Percentiles rank a stretch among this genome's conserved stretches.
phyloP scores from a whole-genome alignment of 257 asterid species.

The Capsicum baccatum region DNA sequence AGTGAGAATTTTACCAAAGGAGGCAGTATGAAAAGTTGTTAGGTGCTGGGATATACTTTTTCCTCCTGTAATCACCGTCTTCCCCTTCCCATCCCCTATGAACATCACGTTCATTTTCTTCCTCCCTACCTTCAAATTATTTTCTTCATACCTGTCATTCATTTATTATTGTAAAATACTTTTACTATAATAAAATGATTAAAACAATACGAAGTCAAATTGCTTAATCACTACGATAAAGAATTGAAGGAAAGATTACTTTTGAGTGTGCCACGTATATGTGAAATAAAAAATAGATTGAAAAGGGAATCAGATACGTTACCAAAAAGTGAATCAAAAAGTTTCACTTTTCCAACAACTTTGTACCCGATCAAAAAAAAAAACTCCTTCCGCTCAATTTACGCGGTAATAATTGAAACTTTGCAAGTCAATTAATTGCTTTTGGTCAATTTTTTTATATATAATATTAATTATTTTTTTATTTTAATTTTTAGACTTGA shows the following conservation, averaged over 20 bases:
- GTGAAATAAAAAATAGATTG: neutral
- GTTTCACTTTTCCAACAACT: constrained; percentile 24
- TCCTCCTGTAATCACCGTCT: constrained; percentile 83
- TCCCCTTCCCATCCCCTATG: constrained; percentile 92
- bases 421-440: no score
- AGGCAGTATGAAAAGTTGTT: constrained; percentile 89
- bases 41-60: constrained; percentile 62
- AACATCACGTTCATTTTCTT: constrained; percentile 87
- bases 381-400: no score
- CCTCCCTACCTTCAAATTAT: constrained; percentile 75
- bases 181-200: neutral
- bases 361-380: no score
- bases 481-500: no score
- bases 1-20: constrained; percentile 64
- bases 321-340: constrained; percentile 31
- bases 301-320: constrained; percentile 21
- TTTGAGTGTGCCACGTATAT: neutral
- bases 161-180: neutral
- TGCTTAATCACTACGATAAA: neutral
- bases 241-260: neutral
- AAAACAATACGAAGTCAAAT: constrained; percentile 1
- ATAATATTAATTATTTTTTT: no score
- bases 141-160: constrained; percentile 71
- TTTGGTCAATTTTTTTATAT: no score
- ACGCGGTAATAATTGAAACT: no score